Base-by-base conservation (phyloP, 805 yeast genomes). In the Candida boidinii region DNA sequence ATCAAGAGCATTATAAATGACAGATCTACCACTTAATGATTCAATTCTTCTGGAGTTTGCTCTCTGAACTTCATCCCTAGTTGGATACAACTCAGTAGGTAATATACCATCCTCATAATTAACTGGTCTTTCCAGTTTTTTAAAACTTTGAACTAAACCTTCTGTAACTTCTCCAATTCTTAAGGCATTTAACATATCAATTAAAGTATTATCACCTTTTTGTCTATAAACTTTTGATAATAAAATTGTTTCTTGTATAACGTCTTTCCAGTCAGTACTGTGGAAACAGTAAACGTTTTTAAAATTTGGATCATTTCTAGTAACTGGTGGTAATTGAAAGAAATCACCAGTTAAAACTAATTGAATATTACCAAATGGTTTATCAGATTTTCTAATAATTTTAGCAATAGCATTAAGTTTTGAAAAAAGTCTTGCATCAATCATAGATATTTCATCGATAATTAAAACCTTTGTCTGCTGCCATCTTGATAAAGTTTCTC, bases 361-460 rank as follows among this genome's bases (percentile, higher is more conserved):
- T 49, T 92, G 98, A 28, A 92, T 79, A 0, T 98, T 98, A 5
- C 98, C 98, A 65, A 92, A 92, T 0, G 96, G 96, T 30, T 42
- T 43, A 11, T 61, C 53, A 17, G 43, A 56, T 16, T 57, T 62
- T 24, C 79, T 66, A 3, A 80, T 33, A 1, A 46, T 48, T 42
- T 79, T 66, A 0, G 92, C 96, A 23, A 90, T 57, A 9, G 50
- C 58, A 39, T 86, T 82, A 31, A 92, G 62, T 47, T 86, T 86
- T 29, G 80, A 81, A 40, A 92, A 70, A 30, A 90, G 64, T 2
- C 49, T 61, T 0, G 87, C 94, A 48, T 86, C 94, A 36, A 92
- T 72, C 98, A 92, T 92, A 1, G 97, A 88, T 3, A 92, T 70
- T 57, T 92, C 98, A 59, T 92, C 98, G 37, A 92, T 71, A 33